A percentile compares a stretch with the other conserved stretches of the same genome.
Conservation (phyloP, 257 asterid species). For the Nicotiana benthamiana region DNA sequence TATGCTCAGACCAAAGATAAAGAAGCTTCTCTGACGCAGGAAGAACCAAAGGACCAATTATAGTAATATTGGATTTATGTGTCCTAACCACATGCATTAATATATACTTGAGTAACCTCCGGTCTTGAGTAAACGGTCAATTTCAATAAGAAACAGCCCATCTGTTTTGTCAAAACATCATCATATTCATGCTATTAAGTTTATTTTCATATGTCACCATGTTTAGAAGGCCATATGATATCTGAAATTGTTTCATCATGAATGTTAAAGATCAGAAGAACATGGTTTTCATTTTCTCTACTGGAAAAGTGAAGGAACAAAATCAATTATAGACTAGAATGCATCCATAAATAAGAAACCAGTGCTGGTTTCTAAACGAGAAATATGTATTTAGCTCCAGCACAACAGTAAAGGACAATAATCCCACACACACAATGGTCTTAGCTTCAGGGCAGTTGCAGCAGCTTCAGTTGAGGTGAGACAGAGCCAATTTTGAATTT, state of each 20-base stretch:
- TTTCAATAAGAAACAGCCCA: conserved; percentile 78
- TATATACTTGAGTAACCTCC: conserved; percentile 98
- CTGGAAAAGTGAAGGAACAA: background rate
- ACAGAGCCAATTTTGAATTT: background rate
- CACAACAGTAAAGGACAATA: background rate
- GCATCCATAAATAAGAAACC: background rate
- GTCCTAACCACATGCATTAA: too few relatives aligned
- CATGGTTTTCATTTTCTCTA: background rate
- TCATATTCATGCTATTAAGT: conserved; percentile 12
- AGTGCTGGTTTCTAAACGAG: background rate
- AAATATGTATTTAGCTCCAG: background rate
- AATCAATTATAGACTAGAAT: background rate
- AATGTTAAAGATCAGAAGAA: background rate
- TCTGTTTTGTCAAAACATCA: conserved; percentile 43
- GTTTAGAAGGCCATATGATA: background rate
- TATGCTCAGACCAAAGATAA: too few relatives aligned
- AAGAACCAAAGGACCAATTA: too few relatives aligned
- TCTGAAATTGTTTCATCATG: background rate
- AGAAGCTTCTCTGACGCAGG: too few relatives aligned
- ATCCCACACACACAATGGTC: background rate
- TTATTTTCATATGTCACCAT: background rate
- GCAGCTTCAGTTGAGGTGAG: background rate
- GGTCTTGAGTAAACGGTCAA: conserved; percentile 88
- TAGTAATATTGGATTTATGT: too few relatives aligned
- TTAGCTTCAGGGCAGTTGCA: background rate